Evolutionary conservation across 768 basidiomycete species (phyloP), one percentile per base, ranked within the genome.

Genomic region (Suillus lakei): DNA sequence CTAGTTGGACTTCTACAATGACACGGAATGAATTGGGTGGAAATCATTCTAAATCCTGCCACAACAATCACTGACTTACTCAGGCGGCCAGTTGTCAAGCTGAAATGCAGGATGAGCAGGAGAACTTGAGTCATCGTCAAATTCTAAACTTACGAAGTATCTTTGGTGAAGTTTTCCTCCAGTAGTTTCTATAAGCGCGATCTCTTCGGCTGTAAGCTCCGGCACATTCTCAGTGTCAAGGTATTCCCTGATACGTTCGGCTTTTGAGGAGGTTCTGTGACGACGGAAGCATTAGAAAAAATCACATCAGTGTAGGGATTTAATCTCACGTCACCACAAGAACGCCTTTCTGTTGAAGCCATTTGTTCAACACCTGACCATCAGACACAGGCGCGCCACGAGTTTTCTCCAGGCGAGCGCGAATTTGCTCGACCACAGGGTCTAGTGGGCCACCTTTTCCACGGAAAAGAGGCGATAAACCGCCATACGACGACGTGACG

Each of bases 401-500:
- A 15, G 74, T 70, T 2, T 26, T 66, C 55, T 76, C 68, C 41
- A 77, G 51, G 16, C 77, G 76, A 41, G 44, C 56, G 18, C 79
- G 77, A 55, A 83, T 74, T 30, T 71, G 65, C 54, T 73, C 69
- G 28, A 85, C 50, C 38, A 82, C 76, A 5, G 78, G 73, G 59
- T 80, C 80, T 41, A 83, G 65, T 8, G 83, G 80, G 0, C 83
- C 81, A 21, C 76, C 81, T 28, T 74, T 68, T 23, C 61, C 67
- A 30, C 76, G 77, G 54, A 74, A 68, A 50, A 85, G 51, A 16
- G 84, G 80, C 0, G 79, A 74, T 23, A 83, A 69, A 7, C 80
- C 83, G 7, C 75, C 78, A 51, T 76, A 85, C 0, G 84, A 80
- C 18, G 75, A 76, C 2, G 78, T 78, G 28, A 78, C 70, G 63